Conservation (phyloP, 2,329 filamentous ascomycete species). For the Talaromyces amestolkiae region DNA sequence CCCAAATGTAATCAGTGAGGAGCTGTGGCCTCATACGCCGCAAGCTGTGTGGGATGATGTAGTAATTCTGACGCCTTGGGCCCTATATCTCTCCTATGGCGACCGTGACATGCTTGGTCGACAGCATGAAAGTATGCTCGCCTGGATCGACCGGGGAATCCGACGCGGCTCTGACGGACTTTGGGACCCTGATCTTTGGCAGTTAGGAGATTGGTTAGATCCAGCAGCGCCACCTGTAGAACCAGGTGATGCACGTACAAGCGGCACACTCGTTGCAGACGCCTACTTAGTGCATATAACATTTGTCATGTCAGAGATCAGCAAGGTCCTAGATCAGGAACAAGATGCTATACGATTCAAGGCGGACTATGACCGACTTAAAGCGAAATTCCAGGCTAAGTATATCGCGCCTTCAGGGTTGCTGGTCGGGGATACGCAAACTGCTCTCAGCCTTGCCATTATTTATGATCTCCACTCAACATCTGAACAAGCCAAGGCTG, state of each 20-base stretch:
- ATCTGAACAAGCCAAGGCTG: background rate
- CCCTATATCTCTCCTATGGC: slow-evolving; percentile 34
- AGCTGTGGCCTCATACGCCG: slow-evolving; percentile 15
- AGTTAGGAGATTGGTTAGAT: slow-evolving; percentile 45
- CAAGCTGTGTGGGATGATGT: slow-evolving; percentile 44
- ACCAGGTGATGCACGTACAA: slow-evolving; percentile 29
- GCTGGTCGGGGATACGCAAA: slow-evolving; percentile 34
- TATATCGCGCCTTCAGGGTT: slow-evolving; percentile 31
- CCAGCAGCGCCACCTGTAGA: slow-evolving; percentile 35
- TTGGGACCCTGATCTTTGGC: slow-evolving; percentile 35
- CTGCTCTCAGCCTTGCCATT: slow-evolving; percentile 30
- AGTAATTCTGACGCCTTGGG: slow-evolving; percentile 36
- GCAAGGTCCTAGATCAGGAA: slow-evolving; percentile 20
- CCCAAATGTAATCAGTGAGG: background rate
- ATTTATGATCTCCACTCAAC: background rate
- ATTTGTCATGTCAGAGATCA: slow-evolving; percentile 30
- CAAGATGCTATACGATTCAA: slow-evolving; percentile 16
- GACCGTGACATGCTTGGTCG: slow-evolving; percentile 35
- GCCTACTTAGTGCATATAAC: slow-evolving; percentile 40
- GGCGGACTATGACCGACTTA: background rate
- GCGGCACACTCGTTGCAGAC: slow-evolving; percentile 39
- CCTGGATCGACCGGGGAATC: slow-evolving; percentile 38
- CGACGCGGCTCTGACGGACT: slow-evolving; percentile 33
- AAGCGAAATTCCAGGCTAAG: slow-evolving; percentile 29
- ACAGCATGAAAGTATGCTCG: slow-evolving; percentile 37